These are phyloP conservation scores for Dalbergia cochinchinensis DNA, from an alignment of 306 rosid species.

Conservation along the genomic window DNA sequence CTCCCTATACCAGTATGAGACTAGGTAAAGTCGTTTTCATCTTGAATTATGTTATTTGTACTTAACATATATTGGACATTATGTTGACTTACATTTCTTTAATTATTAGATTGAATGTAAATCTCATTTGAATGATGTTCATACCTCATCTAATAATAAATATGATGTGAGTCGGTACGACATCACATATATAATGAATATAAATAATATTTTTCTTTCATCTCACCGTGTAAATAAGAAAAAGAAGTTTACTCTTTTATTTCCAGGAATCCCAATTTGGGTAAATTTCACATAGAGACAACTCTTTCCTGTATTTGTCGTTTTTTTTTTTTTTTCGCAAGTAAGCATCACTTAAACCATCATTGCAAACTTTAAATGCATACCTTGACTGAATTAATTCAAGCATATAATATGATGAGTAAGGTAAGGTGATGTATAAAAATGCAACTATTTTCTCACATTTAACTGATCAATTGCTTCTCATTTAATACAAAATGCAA, in stretches of 20 bases:
- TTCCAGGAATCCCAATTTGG: no score
- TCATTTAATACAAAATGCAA: neutral
- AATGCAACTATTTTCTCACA: neutral
- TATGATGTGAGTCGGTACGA: no score
- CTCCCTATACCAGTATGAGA: neutral
- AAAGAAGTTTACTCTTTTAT: no score
- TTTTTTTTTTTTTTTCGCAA: neutral
- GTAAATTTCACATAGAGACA: no score
- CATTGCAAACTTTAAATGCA: neutral
- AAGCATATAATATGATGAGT: no score
- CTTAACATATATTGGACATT: no score
- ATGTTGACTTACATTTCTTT: no score
- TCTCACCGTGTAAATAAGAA: neutral
- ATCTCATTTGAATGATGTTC: no score
- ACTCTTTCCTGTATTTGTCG: neutral
- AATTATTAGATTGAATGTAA: no score
- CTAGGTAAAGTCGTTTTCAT: constrained; percentile 30
- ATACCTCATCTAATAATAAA: no score
- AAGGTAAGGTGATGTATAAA: neutral
- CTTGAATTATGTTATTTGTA: no score
- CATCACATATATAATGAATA: no score
- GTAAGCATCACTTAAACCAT: neutral
- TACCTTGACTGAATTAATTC: neutral
- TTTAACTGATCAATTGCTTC: neutral
- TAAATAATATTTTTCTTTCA: constrained; percentile 45